Evolutionary conservation across 148 eudicot species (phyloP).

Genomic region (Arctostaphylos glauca): DNA sequence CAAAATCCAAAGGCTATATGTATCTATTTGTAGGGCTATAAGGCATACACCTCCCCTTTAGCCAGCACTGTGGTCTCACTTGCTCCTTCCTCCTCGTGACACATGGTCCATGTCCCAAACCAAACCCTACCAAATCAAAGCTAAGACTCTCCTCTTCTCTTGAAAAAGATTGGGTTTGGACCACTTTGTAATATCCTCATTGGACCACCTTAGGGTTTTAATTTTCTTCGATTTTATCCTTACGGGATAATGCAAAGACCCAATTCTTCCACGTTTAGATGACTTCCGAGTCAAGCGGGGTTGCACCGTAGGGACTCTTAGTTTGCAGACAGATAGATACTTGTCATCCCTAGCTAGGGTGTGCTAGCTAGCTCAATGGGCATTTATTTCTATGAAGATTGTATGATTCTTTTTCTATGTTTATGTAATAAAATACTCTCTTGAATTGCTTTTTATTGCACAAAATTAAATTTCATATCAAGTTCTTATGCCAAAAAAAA

Average conservation of each 20-base stretch:
- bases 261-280: neutral
- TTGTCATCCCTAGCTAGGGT: too few relatives aligned
- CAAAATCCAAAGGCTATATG: neutral
- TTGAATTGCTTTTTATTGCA: too few relatives aligned
- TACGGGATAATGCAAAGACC: too few relatives aligned
- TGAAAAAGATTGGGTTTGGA: conserved; percentile 6
- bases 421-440: too few relatives aligned
- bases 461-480: too few relatives aligned
- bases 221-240: neutral
- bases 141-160: neutral
- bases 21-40: neutral
- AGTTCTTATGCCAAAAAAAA: too few relatives aligned
- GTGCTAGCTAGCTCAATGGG: too few relatives aligned
- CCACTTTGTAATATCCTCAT: neutral
- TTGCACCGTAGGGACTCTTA: too few relatives aligned
- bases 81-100: neutral
- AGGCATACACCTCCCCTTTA: conserved; percentile 1
- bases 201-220: neutral
- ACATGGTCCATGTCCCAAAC: neutral
- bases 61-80: conserved; percentile 9
- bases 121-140: neutral
- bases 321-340: too few relatives aligned
- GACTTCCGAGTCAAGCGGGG: too few relatives aligned
- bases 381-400: too few relatives aligned
- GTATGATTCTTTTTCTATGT: too few relatives aligned